Conservation (phyloP, 768 basidiomycete genomes). For the Podaxis pistillaris region DNA sequence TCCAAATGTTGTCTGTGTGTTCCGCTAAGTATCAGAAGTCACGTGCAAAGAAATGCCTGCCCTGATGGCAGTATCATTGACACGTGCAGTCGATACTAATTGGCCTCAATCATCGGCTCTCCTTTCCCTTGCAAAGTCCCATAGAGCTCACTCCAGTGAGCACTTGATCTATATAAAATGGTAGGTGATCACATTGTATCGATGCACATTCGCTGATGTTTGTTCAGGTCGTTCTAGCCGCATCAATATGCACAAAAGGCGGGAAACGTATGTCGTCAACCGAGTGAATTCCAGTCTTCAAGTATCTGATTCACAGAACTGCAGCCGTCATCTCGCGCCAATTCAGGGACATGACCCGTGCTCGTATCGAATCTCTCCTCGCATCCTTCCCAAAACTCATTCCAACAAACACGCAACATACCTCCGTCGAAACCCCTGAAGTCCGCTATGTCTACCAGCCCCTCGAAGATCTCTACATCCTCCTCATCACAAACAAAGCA, state of each 20-base stretch:
- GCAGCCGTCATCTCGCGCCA: slow-evolving; percentile 94
- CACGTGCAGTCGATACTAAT: slow-evolving; percentile 14
- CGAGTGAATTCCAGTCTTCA: background rate
- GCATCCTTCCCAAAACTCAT: slow-evolving; percentile 98
- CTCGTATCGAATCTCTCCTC: slow-evolving; percentile 92
- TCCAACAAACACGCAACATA: slow-evolving; percentile 91
- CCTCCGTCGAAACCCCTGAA: slow-evolving; percentile 93
- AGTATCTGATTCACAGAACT: slow-evolving; percentile 1
- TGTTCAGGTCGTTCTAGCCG: slow-evolving; percentile 82
- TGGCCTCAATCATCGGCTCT: background rate
- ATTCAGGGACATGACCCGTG: slow-evolving; percentile 89
- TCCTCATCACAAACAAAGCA: slow-evolving; percentile 97
- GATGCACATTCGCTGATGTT: background rate
- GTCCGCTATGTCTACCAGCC: slow-evolving; percentile 97
- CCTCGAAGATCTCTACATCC: slow-evolving; percentile 93
- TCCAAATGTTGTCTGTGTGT: too few species aligned
- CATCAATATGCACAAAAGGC: slow-evolving; percentile 92
- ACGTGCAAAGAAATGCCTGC: slow-evolving; percentile 12
- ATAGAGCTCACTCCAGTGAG: background rate
- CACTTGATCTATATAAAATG: background rate
- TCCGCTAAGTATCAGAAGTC: background rate
- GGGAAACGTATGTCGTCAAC: slow-evolving; percentile 71
- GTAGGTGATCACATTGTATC: background rate
- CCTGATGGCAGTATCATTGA: slow-evolving; percentile 11
- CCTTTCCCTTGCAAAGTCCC: background rate